phyloP scores from a whole-genome alignment of 768 basidiomycete genomes.

The Collybiopsis luxurians region DNA sequence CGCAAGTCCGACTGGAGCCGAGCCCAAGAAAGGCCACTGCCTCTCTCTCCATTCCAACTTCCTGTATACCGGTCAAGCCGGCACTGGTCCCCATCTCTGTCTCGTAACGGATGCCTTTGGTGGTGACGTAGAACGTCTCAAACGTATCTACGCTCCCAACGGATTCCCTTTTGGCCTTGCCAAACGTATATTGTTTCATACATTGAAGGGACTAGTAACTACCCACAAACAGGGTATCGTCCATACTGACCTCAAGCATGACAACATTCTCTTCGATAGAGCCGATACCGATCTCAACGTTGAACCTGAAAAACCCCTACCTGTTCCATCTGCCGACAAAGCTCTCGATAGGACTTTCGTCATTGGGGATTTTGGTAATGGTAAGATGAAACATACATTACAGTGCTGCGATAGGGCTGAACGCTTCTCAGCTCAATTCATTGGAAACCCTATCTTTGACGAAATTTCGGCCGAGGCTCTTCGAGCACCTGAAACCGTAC shows the following conservation, averaged over 20 bases:
- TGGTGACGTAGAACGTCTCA: constrained; percentile 21
- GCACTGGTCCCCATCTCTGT: constrained; percentile 23
- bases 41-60: constrained; percentile 14
- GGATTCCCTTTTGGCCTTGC: constrained; percentile 20
- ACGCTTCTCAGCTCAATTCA: constrained; percentile 12
- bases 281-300: constrained; percentile 2
- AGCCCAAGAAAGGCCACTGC: background rate
- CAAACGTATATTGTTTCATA: constrained; percentile 24
- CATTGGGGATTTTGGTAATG: constrained; percentile 24
- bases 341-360: constrained; percentile 19
- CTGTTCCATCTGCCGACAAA: constrained; percentile 18
- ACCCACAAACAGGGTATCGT: constrained; percentile 19
- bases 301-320: constrained; percentile 16
- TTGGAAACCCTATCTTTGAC: constrained; percentile 11
- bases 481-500: constrained; percentile 25
- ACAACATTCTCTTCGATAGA: constrained; percentile 23
- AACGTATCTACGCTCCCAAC: constrained; percentile 4
- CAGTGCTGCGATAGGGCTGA: constrained; percentile 7
- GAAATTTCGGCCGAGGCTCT: constrained; percentile 19
- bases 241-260: constrained; percentile 27
- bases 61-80: constrained; percentile 17
- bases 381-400: constrained; percentile 12
- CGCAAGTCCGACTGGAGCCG: background rate
- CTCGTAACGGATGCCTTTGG: constrained; percentile 22
- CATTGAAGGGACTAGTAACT: constrained; percentile 20